Evolutionary conservation across 306 rosid genomes (phyloP).

Genomic region (Dryas alaskensis): DNA sequence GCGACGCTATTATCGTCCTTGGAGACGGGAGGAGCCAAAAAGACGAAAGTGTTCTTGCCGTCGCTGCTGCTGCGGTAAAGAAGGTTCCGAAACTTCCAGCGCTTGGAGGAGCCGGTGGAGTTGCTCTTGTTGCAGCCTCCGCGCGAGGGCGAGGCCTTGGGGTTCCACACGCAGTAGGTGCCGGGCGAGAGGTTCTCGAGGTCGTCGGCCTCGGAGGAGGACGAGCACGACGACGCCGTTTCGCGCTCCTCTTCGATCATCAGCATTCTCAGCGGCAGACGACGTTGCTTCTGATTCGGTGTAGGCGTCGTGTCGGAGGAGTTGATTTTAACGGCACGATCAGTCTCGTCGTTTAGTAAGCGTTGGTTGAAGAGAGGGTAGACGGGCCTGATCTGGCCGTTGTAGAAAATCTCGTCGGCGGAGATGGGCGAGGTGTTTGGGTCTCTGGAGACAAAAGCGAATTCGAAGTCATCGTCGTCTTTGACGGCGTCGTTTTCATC

Average conservation of each 20-base stretch:
- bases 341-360: conserved; percentile 33
- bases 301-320: background rate
- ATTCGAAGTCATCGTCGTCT: conserved; percentile 51
- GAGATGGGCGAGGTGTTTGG: conserved; percentile 46
- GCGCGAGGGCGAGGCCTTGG: conserved; percentile 20
- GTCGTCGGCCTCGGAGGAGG: conserved; percentile 65
- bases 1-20: conserved; percentile 8
- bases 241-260: conserved; percentile 77
- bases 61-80: conserved; percentile 52
- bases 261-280: conserved; percentile 58
- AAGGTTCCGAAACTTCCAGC: conserved; percentile 70
- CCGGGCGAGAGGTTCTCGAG: conserved; percentile 44
- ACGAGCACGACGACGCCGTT: conserved; percentile 53
- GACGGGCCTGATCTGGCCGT: conserved; percentile 72
- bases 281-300: conserved; percentile 16
- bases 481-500: background rate
- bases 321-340: background rate
- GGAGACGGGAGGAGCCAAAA: background rate
- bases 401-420: conserved; percentile 78
- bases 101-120: conserved; percentile 53
- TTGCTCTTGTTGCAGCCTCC: conserved; percentile 47
- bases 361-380: conserved; percentile 57
- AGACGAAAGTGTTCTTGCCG: conserved; percentile 37
- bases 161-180: conserved; percentile 73
- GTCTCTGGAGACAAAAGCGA: conserved; percentile 43